phyloP scores from a whole-genome alignment of 306 rosid genomes.

The Inga leiocalycina region DNA sequence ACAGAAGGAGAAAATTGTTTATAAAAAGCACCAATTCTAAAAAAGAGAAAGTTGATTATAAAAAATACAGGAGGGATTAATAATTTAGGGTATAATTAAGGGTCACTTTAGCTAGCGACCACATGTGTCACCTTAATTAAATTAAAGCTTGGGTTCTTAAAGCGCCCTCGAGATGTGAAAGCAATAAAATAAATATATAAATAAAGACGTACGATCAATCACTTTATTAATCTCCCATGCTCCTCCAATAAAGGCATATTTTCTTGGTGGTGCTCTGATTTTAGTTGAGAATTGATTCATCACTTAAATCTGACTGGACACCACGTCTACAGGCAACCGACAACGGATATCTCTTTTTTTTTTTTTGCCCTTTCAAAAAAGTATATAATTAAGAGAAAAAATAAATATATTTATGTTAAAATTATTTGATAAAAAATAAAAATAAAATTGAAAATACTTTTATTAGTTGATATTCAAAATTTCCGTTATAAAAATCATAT shows the following conservation, averaged over 20 bases:
- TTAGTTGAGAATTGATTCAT: conserved; percentile 15
- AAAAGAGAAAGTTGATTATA: too few relatives aligned
- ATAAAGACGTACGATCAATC: neutral
- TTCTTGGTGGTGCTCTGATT: neutral
- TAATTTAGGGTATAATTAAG: neutral
- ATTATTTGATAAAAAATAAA: neutral
- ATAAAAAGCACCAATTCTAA: too few relatives aligned
- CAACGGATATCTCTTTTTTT: neutral
- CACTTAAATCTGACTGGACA: conserved; percentile 17
- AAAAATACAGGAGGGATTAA: neutral
- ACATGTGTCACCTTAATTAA: neutral
- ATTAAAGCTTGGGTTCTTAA: conserved; percentile 2
- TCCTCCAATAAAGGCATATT: neutral
- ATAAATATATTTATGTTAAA: neutral
- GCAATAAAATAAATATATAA: neutral
- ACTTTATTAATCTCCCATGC: neutral
- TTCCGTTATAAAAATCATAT: neutral
- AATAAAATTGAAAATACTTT: neutral
- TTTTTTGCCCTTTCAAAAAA: neutral
- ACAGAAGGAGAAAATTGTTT: too few relatives aligned
- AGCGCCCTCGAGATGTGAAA: neutral
- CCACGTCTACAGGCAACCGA: conserved; percentile 6
- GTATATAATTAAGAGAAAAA: neutral
- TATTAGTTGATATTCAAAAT: neutral
- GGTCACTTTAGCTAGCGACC: neutral